Evolutionary conservation across 202 grass and related monocot genomes (phyloP).

Genomic region (Cymbopogon flexuosus): DNA sequence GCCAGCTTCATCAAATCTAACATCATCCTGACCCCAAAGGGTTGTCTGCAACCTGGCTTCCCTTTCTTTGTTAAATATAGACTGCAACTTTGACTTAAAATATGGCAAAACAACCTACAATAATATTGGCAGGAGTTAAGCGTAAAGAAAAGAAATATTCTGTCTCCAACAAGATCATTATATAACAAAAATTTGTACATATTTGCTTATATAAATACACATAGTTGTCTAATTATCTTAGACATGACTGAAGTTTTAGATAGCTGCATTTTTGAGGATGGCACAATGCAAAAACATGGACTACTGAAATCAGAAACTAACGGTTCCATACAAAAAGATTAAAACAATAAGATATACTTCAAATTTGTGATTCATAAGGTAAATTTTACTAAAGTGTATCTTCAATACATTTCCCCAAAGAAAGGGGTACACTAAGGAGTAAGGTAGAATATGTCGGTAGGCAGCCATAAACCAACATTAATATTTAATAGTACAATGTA

Average conservation of each 20-base stretch:
- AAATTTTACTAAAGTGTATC: neutral
- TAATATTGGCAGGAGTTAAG: constrained; percentile 24
- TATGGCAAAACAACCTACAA: constrained; percentile 94
- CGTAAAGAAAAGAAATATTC: constrained; percentile 15
- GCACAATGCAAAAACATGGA: neutral
- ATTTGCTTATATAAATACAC: constrained; percentile 1
- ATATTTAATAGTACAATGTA: neutral
- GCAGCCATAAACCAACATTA: neutral
- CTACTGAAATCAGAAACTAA: neutral
- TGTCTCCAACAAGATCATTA: neutral
- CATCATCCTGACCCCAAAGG: constrained; percentile 84
- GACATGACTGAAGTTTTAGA: neutral
- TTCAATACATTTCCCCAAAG: neutral
- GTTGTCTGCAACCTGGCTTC: constrained; percentile 97
- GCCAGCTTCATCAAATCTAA: constrained; percentile 61
- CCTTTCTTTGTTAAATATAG: constrained; percentile 93
- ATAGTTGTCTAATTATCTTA: neutral
- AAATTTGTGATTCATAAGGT: neutral
- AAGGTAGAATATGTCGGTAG: neutral
- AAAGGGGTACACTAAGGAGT: neutral
- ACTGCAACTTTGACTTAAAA: constrained; percentile 90
- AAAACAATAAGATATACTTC: neutral
- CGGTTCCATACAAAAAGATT: neutral
- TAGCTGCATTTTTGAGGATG: neutral
- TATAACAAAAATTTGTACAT: neutral